Base-by-base conservation (phyloP, 257 asterid species). In the Verbascum thapsus region DNA sequence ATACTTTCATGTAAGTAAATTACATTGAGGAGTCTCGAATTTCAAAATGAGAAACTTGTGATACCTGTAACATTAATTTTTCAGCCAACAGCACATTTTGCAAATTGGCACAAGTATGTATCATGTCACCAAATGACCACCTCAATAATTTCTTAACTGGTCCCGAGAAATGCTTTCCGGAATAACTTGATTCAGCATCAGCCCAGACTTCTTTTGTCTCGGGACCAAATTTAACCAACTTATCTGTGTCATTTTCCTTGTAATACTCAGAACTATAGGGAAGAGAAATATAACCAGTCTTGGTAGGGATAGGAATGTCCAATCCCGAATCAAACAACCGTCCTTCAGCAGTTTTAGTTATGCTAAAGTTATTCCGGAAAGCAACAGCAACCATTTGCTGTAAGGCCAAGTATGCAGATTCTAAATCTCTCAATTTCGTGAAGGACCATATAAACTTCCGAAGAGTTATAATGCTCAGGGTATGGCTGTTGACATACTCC, bases 41-140 rank as follows among this genome's bases (percentile, higher is more conserved):
- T 30, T 58, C 35, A 41, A 63, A 26, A 43, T 40, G 67, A 52
- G 16, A 53, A 42, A 56, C 56, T 61, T 67, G 67, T 66, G 39
- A 17, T 83, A 91, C 98, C 98, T 91, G 96, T 37, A 70, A 69
- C 70, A 91, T 72, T 70, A 88, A 80, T 69, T 74, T 77, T 75
- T 86, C 89, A 10, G 96, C 95, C 77, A 88, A 75, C 65, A 53
- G 18, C 68, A 66, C 61, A 66, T 86, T 80, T 63, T 45, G 71
- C 58, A 59, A 72, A 39, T 35, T 58, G 72, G 89, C 97, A 74
- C 96, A 88, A 55, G 90, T 77, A 43, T 82, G 87, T 51, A 91
- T 70, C 41, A 91, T 76, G 63, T 85, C 89, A 71, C 63, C 79
- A 66, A 83, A 82, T 50, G 97, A 86, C 86, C 83, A 75, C 67